Base-by-base conservation (phyloP, 495 filamentous ascomycete species). In the Talaromyces stipitatus region DNA sequence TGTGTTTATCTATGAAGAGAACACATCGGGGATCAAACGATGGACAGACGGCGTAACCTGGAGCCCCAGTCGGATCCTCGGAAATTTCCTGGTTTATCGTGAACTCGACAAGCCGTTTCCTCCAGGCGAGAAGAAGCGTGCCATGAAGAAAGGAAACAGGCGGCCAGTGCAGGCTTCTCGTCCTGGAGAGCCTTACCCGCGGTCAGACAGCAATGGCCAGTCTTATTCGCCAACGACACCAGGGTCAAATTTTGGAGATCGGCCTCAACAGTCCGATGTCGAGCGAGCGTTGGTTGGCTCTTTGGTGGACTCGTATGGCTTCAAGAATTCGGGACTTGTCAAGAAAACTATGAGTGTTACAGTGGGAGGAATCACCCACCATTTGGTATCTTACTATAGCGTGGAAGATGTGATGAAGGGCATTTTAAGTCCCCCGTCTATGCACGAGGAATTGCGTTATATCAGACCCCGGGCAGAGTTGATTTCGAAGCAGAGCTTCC, bases 41-140 rank as follows among this genome's bases (percentile, higher is more conserved):
- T 96, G 92, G 92, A 96, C 92, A 0, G 92, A 97, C 66, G 90
- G 91, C 2, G 80, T 89, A 11, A 83, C 83, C 16, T 96, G 92
- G 92, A 92, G 88, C 63, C 91, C 92, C 0, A 95, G 91, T 67
- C 85, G 92, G 14, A 92, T 96, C 30, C 72, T 94, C 45, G 87
- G 85, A 43, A 95, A 96, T 62, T 95, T 91, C 62, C 81, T 96
- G 28, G 80, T 97, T 59, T 97, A 97, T 66, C 86, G 92, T 20
- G 89, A 97, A 64, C 76, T 95, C 30, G 83, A 90, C 54, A 85
- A 87, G 57, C 85, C 86, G 0, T 91, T 92, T 61, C 85, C 87
- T 2, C 88, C 90, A 0, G 91, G 91, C 4, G 90, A 95, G 72
- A 95, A 94, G 79, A 95, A 92, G 68, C 78, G 86, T 54, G 89